Percentiles rank a stretch among this genome's conserved stretches.
phyloP scores from a whole-genome alignment of 1,284 basidiomycete genomes.

The Rhodofomes roseus region DNA sequence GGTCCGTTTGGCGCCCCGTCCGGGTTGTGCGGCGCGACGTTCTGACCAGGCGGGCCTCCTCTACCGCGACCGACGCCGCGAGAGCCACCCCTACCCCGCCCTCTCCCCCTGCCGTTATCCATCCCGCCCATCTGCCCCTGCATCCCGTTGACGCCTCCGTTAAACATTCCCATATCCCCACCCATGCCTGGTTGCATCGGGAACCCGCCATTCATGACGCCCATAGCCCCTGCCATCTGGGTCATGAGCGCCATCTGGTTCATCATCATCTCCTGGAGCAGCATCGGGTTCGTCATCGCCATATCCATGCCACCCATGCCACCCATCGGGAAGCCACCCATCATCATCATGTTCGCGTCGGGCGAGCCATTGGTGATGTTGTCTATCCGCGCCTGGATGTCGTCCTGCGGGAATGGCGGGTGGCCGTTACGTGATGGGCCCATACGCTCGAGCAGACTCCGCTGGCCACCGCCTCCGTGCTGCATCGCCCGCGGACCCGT shows the following conservation, averaged over 20 bases:
- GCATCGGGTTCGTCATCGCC: constrained; percentile 59
- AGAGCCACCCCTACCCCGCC: constrained; percentile 35
- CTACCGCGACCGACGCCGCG: constrained; percentile 27
- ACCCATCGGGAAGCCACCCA: constrained; percentile 38
- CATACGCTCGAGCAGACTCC: constrained; percentile 73
- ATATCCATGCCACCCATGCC: constrained; percentile 62
- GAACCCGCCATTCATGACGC: constrained; percentile 53
- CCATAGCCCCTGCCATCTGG: constrained; percentile 74
- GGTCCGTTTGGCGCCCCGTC: constrained; percentile 7
- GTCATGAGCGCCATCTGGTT: constrained; percentile 84
- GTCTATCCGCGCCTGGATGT: constrained; percentile 76
- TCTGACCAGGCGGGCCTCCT: constrained; percentile 27
- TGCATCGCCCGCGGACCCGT: constrained; percentile 80
- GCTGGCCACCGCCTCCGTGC: constrained; percentile 31
- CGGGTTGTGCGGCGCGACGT: constrained; percentile 4
- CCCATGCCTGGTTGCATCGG: constrained; percentile 55
- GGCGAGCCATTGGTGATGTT: constrained; percentile 59
- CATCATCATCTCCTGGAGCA: constrained; percentile 83
- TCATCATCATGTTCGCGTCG: constrained; percentile 57
- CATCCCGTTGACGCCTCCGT: constrained; percentile 40
- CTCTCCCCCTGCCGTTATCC: constrained; percentile 33
- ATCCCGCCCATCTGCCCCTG: constrained; percentile 16
- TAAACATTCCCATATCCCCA: constrained; percentile 51
- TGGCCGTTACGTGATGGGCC: constrained; percentile 40
- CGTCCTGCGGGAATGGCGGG: constrained; percentile 41